Percentiles rank a stretch among this genome's conserved stretches.
These are phyloP conservation scores for Termitomyces sp. DNA, from an alignment of 768 basidiomycete species.

Conservation along the genomic window DNA sequence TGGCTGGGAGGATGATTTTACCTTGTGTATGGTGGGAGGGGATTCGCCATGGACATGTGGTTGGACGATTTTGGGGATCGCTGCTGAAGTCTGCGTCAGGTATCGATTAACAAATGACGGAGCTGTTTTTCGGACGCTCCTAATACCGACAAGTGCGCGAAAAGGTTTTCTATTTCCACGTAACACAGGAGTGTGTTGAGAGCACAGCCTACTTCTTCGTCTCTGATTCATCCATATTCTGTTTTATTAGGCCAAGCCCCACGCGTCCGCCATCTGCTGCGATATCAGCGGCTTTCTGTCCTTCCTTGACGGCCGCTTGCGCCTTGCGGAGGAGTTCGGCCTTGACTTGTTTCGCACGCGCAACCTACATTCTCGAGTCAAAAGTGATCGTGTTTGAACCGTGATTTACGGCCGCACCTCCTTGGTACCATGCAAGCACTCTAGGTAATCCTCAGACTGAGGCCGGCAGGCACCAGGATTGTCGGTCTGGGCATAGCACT, in stretches of 20 bases:
- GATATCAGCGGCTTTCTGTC: constrained; percentile 67
- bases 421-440: constrained; percentile 86
- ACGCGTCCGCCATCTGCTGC: constrained; percentile 73
- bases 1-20: neutral
- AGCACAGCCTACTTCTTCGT: constrained; percentile 10
- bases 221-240: constrained; percentile 31
- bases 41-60: too few species aligned
- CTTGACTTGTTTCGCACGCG: constrained; percentile 63
- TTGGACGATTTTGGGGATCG: neutral
- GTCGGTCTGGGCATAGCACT: constrained; percentile 84
- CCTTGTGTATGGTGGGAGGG: neutral
- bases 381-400: neutral
- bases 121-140: neutral
- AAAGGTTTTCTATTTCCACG: neutral
- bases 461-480: constrained; percentile 67
- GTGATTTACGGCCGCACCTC: constrained; percentile 55
- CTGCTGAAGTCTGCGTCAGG: neutral
- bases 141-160: neutral
- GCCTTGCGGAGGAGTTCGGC: constrained; percentile 68
- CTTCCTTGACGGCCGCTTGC: constrained; percentile 62
- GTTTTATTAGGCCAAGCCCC: constrained; percentile 71
- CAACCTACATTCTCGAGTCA: constrained; percentile 34
- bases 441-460: constrained; percentile 83
- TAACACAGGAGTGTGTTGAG: neutral
- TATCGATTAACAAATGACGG: neutral